Conservation (phyloP, 2,329 filamentous ascomycete species). For the Leptographium procerum region DNA sequence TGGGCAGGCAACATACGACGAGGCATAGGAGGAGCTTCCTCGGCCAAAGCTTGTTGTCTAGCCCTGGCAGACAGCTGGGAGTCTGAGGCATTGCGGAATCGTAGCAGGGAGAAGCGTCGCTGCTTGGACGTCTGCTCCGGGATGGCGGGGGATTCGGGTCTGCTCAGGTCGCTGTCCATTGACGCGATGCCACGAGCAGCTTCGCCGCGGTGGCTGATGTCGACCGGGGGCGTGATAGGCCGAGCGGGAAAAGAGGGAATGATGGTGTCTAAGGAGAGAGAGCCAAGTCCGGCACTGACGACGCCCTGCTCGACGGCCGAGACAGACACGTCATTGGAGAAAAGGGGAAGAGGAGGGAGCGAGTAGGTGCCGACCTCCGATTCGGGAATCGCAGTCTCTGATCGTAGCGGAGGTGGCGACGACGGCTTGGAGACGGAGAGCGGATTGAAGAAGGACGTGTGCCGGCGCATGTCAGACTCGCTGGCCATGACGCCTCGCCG, state of each 20-base stretch:
- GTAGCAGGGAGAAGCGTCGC: slow-evolving; percentile 58
- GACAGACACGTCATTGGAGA: not conserved
- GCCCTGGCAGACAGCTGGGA: slow-evolving; percentile 70
- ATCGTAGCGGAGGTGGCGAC: not conserved
- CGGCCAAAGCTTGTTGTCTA: slow-evolving; percentile 49
- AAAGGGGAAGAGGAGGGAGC: not conserved
- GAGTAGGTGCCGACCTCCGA: not conserved
- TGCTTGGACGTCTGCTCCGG: slow-evolving; percentile 46
- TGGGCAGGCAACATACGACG: slow-evolving; percentile 34
- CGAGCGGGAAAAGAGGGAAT: not conserved
- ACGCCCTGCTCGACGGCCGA: not conserved
- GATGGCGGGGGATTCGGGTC: slow-evolving; percentile 37
- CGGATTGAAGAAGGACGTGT: slow-evolving; percentile 25
- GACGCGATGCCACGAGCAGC: slow-evolving; percentile 7
- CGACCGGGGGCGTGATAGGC: not conserved
- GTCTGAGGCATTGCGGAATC: slow-evolving; percentile 87
- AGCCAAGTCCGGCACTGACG: not conserved
- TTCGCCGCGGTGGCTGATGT: slow-evolving; percentile 12
- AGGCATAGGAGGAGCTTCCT: slow-evolving; percentile 45
- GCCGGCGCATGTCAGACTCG: slow-evolving; percentile 47
- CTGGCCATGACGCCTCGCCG: slow-evolving; percentile 48
- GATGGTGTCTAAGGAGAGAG: not conserved
- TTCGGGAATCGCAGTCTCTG: slow-evolving; percentile 10
- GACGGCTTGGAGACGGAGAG: slow-evolving; percentile 15
- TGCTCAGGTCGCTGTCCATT: slow-evolving; percentile 16